Base-by-base conservation (phyloP, 352 stramenopile species). In the Labyrinthula sp. region DNA sequence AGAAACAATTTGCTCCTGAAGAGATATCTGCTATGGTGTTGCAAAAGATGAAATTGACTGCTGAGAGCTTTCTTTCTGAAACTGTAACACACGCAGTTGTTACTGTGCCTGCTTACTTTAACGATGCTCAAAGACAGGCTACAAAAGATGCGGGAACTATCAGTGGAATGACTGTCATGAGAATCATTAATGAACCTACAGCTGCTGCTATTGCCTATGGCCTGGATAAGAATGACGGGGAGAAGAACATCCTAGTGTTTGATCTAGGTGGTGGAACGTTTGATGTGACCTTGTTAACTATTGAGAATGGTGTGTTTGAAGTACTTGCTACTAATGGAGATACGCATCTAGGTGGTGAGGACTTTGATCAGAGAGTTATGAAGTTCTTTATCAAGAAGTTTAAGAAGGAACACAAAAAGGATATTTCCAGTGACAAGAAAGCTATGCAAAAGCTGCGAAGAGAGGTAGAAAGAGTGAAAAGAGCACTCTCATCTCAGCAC, bases 181-280 rank as follows among this genome's bases (percentile, higher is more conserved):
- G 90, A 58, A 97, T 99, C 61, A 98, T 99, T 70, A 99, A 99
- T 72, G 91, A 99, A 67, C 91, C 58, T 30, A 92, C 80, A n/a
- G 80, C 82, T 15, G 82, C 82, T 1, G 82, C 82, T 39, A 80
- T 93, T 54, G 74, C 77, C 8, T 93, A 92, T 56, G 80, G 80
- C 47, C 67, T 92, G 29, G 72, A 90, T 14, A 85, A 89, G 58
- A 77, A 73, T 29, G 68, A 64, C 40, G 71, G 71, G 38, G 79
- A 91, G 58, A 73, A 77, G 37, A 92, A 85, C 54, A 71, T 93
- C 26, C 55, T 92, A 12, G 72, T 92, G 10, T 90, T 89, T 54
- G 79, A 91, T 64, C 62, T 90, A 36, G 77, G 77, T 47, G 78
- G 78, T 29, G 79, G 79, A 36, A 92, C 79, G 18, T 90, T 90